A percentile compares a stretch with the other conserved stretches of the same genome.
These are phyloP conservation scores for Lathyrus oleraceus DNA, from an alignment of 306 rosid species.

Conservation along the genomic window DNA sequence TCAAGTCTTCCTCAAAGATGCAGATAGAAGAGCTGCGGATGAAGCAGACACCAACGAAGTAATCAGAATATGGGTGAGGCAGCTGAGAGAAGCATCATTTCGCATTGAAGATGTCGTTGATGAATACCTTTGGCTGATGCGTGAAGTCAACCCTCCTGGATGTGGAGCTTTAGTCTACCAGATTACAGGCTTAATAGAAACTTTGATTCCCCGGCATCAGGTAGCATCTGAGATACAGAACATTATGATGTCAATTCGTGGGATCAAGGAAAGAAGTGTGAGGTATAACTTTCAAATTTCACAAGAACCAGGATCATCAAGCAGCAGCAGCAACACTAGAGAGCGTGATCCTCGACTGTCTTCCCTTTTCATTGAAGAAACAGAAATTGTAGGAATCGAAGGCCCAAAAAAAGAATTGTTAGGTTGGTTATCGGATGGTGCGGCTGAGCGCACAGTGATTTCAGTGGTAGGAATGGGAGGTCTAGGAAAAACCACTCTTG, in stretches of 20 bases:
- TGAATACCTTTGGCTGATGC: constrained; percentile 10
- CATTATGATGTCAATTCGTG: not conserved
- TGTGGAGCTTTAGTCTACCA: not conserved
- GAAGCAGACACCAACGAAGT: constrained; percentile 4
- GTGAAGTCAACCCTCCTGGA: not conserved
- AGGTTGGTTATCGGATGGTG: not conserved
- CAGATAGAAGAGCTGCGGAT: constrained; percentile 27
- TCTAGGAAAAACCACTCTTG: constrained; percentile 20
- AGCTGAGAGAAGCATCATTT: constrained; percentile 27
- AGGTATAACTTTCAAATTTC: constrained; percentile 19
- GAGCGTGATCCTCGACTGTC: constrained; percentile 12
- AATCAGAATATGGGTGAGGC: constrained; percentile 32
- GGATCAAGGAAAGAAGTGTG: constrained; percentile 12
- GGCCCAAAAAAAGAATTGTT: not conserved
- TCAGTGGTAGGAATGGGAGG: constrained; percentile 30
- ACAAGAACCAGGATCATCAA: not conserved
- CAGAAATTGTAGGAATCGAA: constrained; percentile 10
- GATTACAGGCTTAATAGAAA: not conserved
- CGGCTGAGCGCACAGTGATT: constrained; percentile 4
- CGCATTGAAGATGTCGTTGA: constrained; percentile 21
- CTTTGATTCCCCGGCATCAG: not conserved
- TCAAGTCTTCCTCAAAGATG: constrained; percentile 30
- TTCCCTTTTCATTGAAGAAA: constrained; percentile 23
- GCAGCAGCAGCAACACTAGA: not conserved
- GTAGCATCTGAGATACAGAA: constrained; percentile 6